Percentiles rank a stretch among this genome's conserved stretches.
Conservation (phyloP, 768 basidiomycete species). For the Suillus placidus region DNA sequence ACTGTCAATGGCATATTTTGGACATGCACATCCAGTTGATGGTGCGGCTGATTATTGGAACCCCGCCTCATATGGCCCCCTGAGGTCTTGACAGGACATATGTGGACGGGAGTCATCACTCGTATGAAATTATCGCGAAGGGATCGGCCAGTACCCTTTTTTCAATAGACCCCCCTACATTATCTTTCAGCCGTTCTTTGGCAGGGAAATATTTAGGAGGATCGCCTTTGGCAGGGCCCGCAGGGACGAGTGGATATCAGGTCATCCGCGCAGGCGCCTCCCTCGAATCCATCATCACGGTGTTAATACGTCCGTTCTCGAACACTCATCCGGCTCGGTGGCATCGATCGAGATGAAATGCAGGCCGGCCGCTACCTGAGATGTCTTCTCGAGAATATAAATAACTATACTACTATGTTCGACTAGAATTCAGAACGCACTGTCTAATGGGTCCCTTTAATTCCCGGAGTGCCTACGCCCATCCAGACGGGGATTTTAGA, state of each 20-base stretch:
- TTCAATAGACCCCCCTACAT: neutral
- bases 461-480: slow-evolving; percentile 32
- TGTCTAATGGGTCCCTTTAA: slow-evolving; percentile 43
- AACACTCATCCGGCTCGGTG: slow-evolving; percentile 46
- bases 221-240: slow-evolving; percentile 25
- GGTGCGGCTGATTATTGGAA: slow-evolving; percentile 45
- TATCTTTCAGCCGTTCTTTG: slow-evolving; percentile 13
- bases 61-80: slow-evolving; percentile 51
- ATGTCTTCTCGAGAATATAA: neutral
- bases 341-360: slow-evolving; percentile 52
- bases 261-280: slow-evolving; percentile 34
- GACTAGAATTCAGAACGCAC: slow-evolving; percentile 7
- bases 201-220: slow-evolving; percentile 26
- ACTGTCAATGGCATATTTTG: slow-evolving; percentile 55
- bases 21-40: slow-evolving; percentile 31
- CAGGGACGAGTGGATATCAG: slow-evolving; percentile 40
- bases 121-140: slow-evolving; percentile 55
- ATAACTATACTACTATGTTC: neutral
- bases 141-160: slow-evolving; percentile 26
- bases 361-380: slow-evolving; percentile 45
- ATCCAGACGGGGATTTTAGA: slow-evolving; percentile 38
- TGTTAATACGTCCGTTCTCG: slow-evolving; percentile 33
- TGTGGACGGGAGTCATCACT: slow-evolving; percentile 53
- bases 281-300: slow-evolving; percentile 48
- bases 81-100: slow-evolving; percentile 38